Evolutionary conservation across 345 rosid species (phyloP), one percentile per base, ranked within the genome.

Genomic region (Salix suchowensis): DNA sequence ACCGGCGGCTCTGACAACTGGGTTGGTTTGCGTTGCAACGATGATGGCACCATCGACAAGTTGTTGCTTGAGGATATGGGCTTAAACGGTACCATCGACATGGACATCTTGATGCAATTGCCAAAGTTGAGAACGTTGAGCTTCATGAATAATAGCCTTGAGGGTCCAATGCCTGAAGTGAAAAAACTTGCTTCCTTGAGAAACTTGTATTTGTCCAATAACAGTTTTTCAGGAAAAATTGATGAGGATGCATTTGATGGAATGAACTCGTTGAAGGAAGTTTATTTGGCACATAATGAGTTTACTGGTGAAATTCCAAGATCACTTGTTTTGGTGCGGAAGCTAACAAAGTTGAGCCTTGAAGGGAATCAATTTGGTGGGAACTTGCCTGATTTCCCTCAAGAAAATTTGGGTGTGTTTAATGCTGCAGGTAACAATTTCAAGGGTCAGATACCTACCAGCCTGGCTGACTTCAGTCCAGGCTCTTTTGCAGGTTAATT

Each of bases 311-410:
- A 71, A 48, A 79, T 94, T 40, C 98, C 97, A 0, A n/a, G 55
- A 26, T 91, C 98, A 1, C 74, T 92, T 1, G 79, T 73, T 42
- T 60, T 60, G 11, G 40, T 89, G 82, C 79, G 84, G 28, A 90
- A 75, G 48, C 83, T 91, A 26, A n/a, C 46, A 9, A 85, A 84
- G 67, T 48, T 94, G 66, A 82, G 71, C 77, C 84, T 94, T 0
- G 91, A 85, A 71, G 85, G 86, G 19, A 94, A 94, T 72, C 75
- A 74, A 44, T 89, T 94, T 60, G 72, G 73, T 2, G 98, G 97
- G 12, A 70, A 54, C 1, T 60, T 94, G 62, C 98, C 97, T 4
- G 65, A 77, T 46, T 88, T 93, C 83, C 72, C 54, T 6, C 88
- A 84, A 68, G 70, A 52, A 52, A 52, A 78, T 16, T 77, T 91